Conservation (phyloP, 1,284 basidiomycete genomes). For the Ceratobasidium sp. region DNA sequence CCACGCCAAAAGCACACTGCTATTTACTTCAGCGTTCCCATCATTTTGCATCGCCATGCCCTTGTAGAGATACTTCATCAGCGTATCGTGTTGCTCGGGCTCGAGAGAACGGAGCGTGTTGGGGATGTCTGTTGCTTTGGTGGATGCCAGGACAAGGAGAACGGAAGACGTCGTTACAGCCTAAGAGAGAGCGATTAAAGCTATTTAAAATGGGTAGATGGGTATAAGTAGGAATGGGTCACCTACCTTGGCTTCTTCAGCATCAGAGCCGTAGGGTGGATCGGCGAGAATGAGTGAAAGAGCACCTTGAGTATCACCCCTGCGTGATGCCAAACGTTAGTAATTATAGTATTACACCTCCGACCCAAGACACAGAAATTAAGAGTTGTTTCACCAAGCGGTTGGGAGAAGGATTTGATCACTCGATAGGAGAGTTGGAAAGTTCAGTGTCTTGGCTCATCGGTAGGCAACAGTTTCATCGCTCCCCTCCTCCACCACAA, state of each 20-base stretch:
- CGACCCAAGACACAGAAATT: not conserved
- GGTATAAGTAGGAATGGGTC: not conserved
- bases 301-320: conserved; percentile 82
- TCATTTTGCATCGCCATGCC: conserved; percentile 88
- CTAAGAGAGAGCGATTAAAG: conserved; percentile 59
- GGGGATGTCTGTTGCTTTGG: conserved; percentile 91
- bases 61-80: conserved; percentile 99
- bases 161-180: conserved; percentile 84
- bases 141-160: conserved; percentile 95
- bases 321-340: conserved; percentile 54
- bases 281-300: conserved; percentile 78
- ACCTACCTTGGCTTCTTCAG: conserved; percentile 90
- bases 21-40: conserved; percentile 78
- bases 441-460: too few species aligned
- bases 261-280: conserved; percentile 86
- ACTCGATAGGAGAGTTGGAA: too few species aligned
- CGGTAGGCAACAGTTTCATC: too few species aligned
- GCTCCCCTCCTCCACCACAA: not conserved
- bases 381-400: not conserved
- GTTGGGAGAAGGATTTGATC: too few species aligned
- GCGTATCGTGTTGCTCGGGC: conserved; percentile 87
- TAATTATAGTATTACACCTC: conserved; percentile 1
- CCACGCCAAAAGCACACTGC: conserved; percentile 93
- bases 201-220: not conserved
- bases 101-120: conserved; percentile 81